These are phyloP conservation scores for Aleurites moluccanus DNA, from an alignment of 441 rosid species.

Conservation along the genomic window DNA sequence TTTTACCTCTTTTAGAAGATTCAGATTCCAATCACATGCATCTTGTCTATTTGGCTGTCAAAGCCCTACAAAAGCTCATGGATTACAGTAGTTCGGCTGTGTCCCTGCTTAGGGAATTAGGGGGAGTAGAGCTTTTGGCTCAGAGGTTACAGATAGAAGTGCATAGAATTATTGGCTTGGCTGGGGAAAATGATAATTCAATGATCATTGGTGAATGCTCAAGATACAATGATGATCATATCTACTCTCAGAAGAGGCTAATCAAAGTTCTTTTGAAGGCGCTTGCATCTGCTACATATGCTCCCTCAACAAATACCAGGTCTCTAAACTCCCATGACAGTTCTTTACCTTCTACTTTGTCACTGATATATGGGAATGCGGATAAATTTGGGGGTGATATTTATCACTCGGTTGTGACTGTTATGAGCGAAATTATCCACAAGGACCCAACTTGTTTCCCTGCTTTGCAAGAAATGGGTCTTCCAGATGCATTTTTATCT, in stretches of 20 bases:
- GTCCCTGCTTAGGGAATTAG: slow-evolving; percentile 78
- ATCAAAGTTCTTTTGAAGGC: slow-evolving; percentile 92
- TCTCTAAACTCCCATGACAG: slow-evolving; percentile 73
- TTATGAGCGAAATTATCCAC: slow-evolving; percentile 98
- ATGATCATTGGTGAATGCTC: slow-evolving; percentile 64
- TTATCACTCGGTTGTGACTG: slow-evolving; percentile 93
- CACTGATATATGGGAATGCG: slow-evolving; percentile 73
- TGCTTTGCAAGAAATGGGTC: slow-evolving; percentile 80
- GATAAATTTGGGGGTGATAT: slow-evolving; percentile 96
- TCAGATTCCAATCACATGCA: slow-evolving; percentile 79
- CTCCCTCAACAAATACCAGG: slow-evolving; percentile 72
- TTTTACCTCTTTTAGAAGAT: slow-evolving; percentile 93
- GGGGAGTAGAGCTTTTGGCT: slow-evolving; percentile 95
- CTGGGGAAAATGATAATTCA: slow-evolving; percentile 53
- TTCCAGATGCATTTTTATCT: slow-evolving; percentile 90
- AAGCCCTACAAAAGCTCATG: slow-evolving; percentile 95
- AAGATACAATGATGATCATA: slow-evolving; percentile 56
- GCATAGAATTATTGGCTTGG: slow-evolving; percentile 63
- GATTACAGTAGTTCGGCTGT: slow-evolving; percentile 97
- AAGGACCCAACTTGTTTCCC: slow-evolving; percentile 95
- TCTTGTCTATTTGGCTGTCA: slow-evolving; percentile 94
- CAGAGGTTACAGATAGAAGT: slow-evolving; percentile 94
- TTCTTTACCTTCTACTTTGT: slow-evolving; percentile 78
- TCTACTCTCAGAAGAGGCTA: slow-evolving; percentile 83
- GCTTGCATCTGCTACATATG: slow-evolving; percentile 95